Evolutionary conservation across 1,284 basidiomycete genomes (phyloP).

Genomic region (Heliocybe sulcata): DNA sequence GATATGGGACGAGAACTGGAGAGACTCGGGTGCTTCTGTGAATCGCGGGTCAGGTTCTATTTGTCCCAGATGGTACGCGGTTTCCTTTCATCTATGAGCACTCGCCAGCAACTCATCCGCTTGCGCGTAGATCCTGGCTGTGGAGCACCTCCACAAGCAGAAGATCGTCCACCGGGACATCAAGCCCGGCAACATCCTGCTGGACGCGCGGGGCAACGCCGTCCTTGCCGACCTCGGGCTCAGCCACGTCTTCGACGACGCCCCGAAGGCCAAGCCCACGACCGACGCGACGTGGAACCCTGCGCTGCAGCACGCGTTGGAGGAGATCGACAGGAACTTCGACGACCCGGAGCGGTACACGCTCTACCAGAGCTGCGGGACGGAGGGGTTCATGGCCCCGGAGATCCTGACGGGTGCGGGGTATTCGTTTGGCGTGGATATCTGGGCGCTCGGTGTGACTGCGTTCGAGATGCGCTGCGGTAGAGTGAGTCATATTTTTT

Average conservation of each 20-base stretch:
- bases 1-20: slow-evolving; percentile 3
- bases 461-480: background rate
- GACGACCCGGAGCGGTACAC: background rate
- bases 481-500: background rate
- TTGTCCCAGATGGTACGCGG: background rate
- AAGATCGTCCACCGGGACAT: slow-evolving; percentile 60
- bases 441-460: background rate
- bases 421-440: background rate
- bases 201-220: slow-evolving; percentile 38
- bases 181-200: slow-evolving; percentile 61
- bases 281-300: background rate
- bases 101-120: slow-evolving; percentile 11
- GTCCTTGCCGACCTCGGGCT: slow-evolving; percentile 62
- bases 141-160: slow-evolving; percentile 16
- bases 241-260: slow-evolving; percentile 5
- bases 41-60: background rate
- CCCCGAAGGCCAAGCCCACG: background rate
- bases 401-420: slow-evolving; percentile 33
- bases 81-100: slow-evolving; percentile 4
- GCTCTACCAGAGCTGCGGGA: slow-evolving; percentile 23
- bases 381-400: slow-evolving; percentile 53
- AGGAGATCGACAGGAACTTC: slow-evolving; percentile 36
- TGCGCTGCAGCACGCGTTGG: background rate
- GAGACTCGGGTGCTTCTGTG: background rate
- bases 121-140: slow-evolving; percentile 10